These are phyloP conservation scores for Asterophora parasitica DNA, from an alignment of 768 basidiomycete genomes.

Conservation along the genomic window DNA sequence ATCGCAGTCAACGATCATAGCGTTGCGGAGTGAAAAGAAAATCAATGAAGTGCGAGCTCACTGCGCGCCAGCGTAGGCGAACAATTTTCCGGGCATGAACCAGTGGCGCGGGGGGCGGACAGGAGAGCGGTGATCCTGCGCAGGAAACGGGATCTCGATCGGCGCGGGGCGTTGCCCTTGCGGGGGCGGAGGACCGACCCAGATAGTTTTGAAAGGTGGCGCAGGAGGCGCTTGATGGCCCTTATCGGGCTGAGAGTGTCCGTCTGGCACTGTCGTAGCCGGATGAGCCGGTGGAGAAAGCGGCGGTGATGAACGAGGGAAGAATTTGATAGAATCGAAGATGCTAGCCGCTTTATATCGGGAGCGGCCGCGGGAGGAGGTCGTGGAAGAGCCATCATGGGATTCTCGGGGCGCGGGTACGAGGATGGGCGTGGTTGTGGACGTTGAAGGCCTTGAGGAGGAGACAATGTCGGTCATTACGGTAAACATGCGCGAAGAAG, in stretches of 20 bases:
- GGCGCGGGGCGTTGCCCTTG: constrained; percentile 16
- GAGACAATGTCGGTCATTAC: constrained; percentile 37
- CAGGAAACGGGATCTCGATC: constrained; percentile 23
- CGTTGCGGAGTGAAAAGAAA: background rate
- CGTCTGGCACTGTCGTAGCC: constrained; percentile 24
- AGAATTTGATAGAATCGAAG: constrained; percentile 40
- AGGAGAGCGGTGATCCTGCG: constrained; percentile 21
- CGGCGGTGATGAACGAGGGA: constrained; percentile 48
- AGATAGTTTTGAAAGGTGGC: constrained; percentile 32
- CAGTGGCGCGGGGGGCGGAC: constrained; percentile 43
- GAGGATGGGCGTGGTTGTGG: background rate
- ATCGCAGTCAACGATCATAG: background rate
- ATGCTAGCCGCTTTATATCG: constrained; percentile 30
- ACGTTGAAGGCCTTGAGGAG: constrained; percentile 33
- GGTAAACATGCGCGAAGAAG: constrained; percentile 35
- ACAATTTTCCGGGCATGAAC: constrained; percentile 52
- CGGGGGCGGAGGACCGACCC: constrained; percentile 23
- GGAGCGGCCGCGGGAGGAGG: constrained; percentile 4
- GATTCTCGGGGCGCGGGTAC: constrained; percentile 19
- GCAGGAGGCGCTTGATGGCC: constrained; percentile 32
- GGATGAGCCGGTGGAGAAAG: constrained; percentile 30
- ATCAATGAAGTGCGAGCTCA: constrained; percentile 7
- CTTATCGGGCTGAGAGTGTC: constrained; percentile 28
- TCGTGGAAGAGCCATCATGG: constrained; percentile 11
- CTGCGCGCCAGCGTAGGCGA: constrained; percentile 35